Base-by-base conservation (phyloP, 2,329 filamentous ascomycete species). In the Chaetomium globosum region DNA sequence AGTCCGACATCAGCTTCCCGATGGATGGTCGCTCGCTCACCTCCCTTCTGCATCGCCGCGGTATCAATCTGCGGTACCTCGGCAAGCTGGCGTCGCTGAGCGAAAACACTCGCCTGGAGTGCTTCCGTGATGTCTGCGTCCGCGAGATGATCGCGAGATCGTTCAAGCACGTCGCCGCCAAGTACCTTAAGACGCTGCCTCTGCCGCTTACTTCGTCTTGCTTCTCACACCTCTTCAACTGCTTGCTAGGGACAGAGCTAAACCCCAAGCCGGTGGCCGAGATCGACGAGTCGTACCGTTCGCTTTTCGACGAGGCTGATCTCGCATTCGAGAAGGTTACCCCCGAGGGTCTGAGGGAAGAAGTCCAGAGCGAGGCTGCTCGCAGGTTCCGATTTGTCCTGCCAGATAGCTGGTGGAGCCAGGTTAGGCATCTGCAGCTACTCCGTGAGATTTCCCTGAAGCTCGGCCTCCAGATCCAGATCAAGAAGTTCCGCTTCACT, bases 21-120 rank as follows among this genome's bases (percentile, higher is more conserved):
- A 97, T 98, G 92, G 96, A 99, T 73, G 95, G 95, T n/a, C 87
- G 91, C 74, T 97, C 94, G 23, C 83, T 99, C 65, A 92, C 90
- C 73, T 88, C 89, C 70, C 85, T 97, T 59, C 83, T 99, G 74
- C 95, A 99, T 82, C 97, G 97, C 83, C 91, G 94, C 51, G 95
- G 95, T 79, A 93, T 99, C 81, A 99, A 99, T 80, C 85, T 98
- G 68, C 87, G 96, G 74, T 99, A 99, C 77, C 84, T 98, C n/a
- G 95, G 95, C 70, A 90, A 88, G 77, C 79, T 99, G 68, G 90
- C 92, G 13, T 82, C 85, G 65, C 83, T 91, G 59, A 87, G 89
- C 71, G 85, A 86, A 70, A 89, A 89, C 63, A 83, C 86, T 61
- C 89, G 92, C 67, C 83, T 98, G 28, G 82, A 88, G 71, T 93